Percentiles rank a stretch among this genome's conserved stretches.
phyloP scores from a whole-genome alignment of 2,329 filamentous ascomycete species.

The Tricladium varicosporioides region DNA sequence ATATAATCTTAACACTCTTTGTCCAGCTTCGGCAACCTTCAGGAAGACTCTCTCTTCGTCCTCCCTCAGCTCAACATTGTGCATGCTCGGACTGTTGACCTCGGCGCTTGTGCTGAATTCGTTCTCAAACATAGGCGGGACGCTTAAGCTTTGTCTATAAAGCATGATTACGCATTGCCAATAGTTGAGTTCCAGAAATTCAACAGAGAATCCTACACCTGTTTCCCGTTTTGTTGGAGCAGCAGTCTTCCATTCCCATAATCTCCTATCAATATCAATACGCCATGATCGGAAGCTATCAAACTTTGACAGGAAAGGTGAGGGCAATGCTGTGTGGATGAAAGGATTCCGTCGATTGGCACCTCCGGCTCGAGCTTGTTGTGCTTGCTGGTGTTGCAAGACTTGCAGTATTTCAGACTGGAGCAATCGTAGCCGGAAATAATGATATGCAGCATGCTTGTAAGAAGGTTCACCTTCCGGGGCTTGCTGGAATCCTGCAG shows the following conservation, averaged over 20 bases:
- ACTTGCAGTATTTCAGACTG: conserved; percentile 97
- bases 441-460: conserved; percentile 88
- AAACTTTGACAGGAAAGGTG: conserved; percentile 81
- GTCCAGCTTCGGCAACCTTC: conserved; percentile 92
- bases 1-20: conserved; percentile 88
- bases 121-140: conserved; percentile 79
- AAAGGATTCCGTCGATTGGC: conserved; percentile 66
- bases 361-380: conserved; percentile 66
- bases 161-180: conserved; percentile 97
- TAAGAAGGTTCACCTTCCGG: conserved; percentile 65
- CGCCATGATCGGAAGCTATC: conserved; percentile 87
- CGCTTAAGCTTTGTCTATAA: conserved; percentile 85
- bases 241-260: conserved; percentile 83
- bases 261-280: conserved; percentile 76
- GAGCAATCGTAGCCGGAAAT: conserved; percentile 81
- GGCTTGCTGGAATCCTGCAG: conserved; percentile 66
- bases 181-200: conserved; percentile 93
- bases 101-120: conserved; percentile 69
- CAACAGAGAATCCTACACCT: conserved; percentile 82
- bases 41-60: conserved; percentile 91
- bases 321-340: conserved; percentile 76
- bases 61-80: conserved; percentile 65
- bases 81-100: conserved; percentile 60
- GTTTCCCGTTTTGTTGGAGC: conserved; percentile 77
- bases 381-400: conserved; percentile 85